phyloP scores from a whole-genome alignment of 148 eudicot genomes.

The Vaccinium macrocarpon region DNA sequence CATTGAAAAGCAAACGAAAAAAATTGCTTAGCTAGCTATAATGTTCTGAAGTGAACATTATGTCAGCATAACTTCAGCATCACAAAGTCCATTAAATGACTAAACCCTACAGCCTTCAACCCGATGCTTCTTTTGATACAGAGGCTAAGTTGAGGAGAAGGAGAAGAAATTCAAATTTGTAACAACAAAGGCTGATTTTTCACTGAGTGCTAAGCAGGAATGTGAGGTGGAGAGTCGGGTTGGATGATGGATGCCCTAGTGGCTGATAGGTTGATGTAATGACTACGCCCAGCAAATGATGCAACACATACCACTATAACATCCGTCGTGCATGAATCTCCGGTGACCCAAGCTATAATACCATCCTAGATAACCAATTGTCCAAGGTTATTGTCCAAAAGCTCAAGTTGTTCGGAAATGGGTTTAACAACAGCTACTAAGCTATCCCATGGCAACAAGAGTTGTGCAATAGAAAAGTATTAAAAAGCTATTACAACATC shows the following conservation, averaged over 20 bases:
- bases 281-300: background rate
- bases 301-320: background rate
- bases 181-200: background rate
- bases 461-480: background rate
- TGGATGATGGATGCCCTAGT: background rate
- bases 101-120: background rate
- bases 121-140: slow-evolving; percentile 1
- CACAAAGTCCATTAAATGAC: background rate
- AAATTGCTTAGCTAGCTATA: background rate
- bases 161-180: background rate
- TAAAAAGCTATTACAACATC: background rate
- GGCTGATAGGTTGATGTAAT: background rate
- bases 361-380: background rate
- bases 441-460: background rate
- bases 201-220: background rate
- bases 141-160: background rate
- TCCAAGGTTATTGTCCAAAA: background rate
- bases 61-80: background rate
- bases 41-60: background rate
- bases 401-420: background rate
- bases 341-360: background rate
- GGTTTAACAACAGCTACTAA: background rate
- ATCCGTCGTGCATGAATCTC: background rate
- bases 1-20: background rate
- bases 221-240: background rate